phyloP scores from a whole-genome alignment of 148 eudicot species.

The Tetragonia tetragonoides region DNA sequence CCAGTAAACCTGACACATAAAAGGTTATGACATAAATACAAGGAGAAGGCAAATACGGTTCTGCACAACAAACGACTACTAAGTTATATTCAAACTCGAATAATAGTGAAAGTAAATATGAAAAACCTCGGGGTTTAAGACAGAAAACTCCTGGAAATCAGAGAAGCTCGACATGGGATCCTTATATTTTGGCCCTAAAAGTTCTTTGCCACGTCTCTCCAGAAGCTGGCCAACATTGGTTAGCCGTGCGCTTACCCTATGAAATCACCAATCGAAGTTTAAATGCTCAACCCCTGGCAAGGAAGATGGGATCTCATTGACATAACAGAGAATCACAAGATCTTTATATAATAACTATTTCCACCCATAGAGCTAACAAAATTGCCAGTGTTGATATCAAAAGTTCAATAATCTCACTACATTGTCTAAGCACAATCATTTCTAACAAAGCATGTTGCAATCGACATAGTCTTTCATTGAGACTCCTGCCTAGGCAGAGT shows the following conservation, averaged over 20 bases:
- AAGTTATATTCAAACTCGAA: neutral
- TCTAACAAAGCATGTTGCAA: slow-evolving; percentile 1
- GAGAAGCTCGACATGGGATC: slow-evolving; percentile 82
- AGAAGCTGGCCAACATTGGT: slow-evolving; percentile 76
- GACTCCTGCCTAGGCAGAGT: too few species aligned
- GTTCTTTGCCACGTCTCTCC: slow-evolving; percentile 64
- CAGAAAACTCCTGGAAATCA: slow-evolving; percentile 79
- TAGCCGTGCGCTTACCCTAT: slow-evolving; percentile 49
- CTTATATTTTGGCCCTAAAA: slow-evolving; percentile 61
- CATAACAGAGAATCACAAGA: neutral
- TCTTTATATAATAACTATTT: neutral
- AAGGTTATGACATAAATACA: neutral
- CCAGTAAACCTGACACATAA: slow-evolving; percentile 67
- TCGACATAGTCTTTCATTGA: too few species aligned
- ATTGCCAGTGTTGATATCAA: neutral
- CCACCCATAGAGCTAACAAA: slow-evolving; percentile 14
- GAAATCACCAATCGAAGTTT: neutral
- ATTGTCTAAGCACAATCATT: neutral
- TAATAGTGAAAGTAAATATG: neutral
- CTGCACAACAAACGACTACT: neutral
- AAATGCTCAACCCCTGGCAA: neutral
- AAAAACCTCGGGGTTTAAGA: slow-evolving; percentile 74
- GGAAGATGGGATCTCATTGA: neutral
- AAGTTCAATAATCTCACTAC: neutral
- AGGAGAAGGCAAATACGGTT: neutral